Evolutionary conservation across 164 flowering plant species (phyloP).

Genomic region (Umbellularia californica): DNA sequence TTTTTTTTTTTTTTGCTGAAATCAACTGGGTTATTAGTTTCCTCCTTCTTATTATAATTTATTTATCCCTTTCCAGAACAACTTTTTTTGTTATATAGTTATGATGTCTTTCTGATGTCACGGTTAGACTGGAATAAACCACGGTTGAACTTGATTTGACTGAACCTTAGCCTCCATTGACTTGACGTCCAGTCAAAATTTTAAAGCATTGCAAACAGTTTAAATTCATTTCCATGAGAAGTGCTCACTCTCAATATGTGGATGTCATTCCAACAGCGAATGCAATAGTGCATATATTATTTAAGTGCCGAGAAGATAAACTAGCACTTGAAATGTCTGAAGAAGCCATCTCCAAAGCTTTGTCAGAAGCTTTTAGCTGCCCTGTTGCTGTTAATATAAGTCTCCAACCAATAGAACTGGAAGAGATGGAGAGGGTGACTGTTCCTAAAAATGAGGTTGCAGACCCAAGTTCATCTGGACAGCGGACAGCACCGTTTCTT

Average conservation of each 20-base stretch:
- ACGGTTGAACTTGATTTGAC: too few species aligned
- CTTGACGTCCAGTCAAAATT: too few species aligned
- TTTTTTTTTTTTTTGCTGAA: background rate
- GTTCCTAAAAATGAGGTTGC: conserved; percentile 8
- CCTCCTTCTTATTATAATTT: background rate
- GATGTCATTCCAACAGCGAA: conserved; percentile 21
- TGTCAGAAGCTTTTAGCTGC: conserved; percentile 25
- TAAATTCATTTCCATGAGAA: too few species aligned
- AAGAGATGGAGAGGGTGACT: conserved; percentile 1
- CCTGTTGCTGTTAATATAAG: conserved; percentile 31
- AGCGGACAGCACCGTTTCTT: conserved; percentile 3
- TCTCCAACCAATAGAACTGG: conserved; percentile 24
- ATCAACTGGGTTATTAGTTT: too few species aligned
- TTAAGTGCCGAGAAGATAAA: conserved; percentile 30
- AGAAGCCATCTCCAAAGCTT: conserved; percentile 28
- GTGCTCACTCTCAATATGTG: background rate
- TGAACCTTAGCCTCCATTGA: too few species aligned
- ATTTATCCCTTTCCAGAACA: too few species aligned
- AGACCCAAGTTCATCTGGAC: conserved; percentile 8
- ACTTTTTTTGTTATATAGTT: too few species aligned
- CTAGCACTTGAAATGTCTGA: conserved; percentile 29
- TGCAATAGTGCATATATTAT: conserved; percentile 35
- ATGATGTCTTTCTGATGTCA: too few species aligned
- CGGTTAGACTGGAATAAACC: too few species aligned
- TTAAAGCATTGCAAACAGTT: too few species aligned